Evolutionary conservation across 169 alveolate genomes (phyloP).

Genomic region (Plasmodium gallinaceum): DNA sequence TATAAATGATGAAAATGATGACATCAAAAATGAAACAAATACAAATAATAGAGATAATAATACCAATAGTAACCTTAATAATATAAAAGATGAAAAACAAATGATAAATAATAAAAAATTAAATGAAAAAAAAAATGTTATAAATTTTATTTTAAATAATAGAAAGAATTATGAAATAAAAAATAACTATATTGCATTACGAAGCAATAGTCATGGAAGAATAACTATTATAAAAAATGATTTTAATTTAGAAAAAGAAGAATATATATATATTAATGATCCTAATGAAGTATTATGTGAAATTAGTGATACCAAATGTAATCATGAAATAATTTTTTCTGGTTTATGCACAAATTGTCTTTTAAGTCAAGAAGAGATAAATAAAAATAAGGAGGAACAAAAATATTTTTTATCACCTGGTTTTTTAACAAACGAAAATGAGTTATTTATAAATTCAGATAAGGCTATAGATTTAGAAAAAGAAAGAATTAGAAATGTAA

Average conservation of each 20-base stretch:
- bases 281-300: slow-evolving; percentile 56
- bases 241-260: slow-evolving; percentile 8
- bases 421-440: slow-evolving; percentile 79
- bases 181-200: slow-evolving; percentile 19
- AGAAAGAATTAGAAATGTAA: slow-evolving; percentile 67
- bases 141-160: slow-evolving; percentile 47
- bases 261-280: slow-evolving; percentile 30
- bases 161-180: slow-evolving; percentile 33
- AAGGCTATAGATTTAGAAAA: slow-evolving; percentile 81
- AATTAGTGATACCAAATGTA: slow-evolving; percentile 45
- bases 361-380: slow-evolving; percentile 57
- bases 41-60: background rate
- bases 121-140: slow-evolving; percentile 31
- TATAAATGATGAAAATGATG: background rate
- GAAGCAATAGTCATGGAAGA: slow-evolving; percentile 33
- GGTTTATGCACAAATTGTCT: slow-evolving; percentile 67
- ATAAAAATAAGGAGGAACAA: slow-evolving; percentile 32
- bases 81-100: background rate
- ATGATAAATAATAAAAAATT: background rate
- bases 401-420: slow-evolving; percentile 79
- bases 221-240: slow-evolving; percentile 41
- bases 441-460: slow-evolving; percentile 76
- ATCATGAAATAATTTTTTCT: slow-evolving; percentile 53
- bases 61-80: background rate
- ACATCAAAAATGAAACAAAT: background rate